Conservation (phyloP, 2,329 filamentous ascomycete genomes). For the Bimuria novae-zelandiae region DNA sequence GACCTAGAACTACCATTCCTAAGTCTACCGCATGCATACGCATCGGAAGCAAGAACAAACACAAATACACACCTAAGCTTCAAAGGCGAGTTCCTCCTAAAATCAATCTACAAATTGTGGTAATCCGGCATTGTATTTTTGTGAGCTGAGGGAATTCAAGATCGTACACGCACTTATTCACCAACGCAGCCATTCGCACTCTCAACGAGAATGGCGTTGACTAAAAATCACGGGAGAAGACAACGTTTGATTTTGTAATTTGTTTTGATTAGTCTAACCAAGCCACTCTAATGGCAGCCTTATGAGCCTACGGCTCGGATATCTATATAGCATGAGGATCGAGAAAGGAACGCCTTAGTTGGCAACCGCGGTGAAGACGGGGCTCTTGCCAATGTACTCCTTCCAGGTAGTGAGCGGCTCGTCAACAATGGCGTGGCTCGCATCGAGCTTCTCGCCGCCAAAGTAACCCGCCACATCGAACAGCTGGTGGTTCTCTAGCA, state of each 20-base stretch:
- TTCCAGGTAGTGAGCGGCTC: slow-evolving; percentile 14
- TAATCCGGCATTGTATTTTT: too few relatives aligned
- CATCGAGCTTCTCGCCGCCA: slow-evolving; percentile 11
- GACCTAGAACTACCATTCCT: too few relatives aligned
- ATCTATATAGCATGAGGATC: background rate
- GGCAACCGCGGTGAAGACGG: slow-evolving; percentile 2
- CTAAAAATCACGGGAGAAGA: too few relatives aligned
- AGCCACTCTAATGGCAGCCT: background rate
- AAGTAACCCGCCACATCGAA: slow-evolving; percentile 11
- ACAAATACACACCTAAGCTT: too few relatives aligned
- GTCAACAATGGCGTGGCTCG: slow-evolving; percentile 9
- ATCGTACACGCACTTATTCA: too few relatives aligned
- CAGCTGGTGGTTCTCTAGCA: slow-evolving; percentile 10
- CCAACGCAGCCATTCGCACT: too few relatives aligned
- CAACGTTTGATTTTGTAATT: background rate
- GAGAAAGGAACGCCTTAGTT: background rate
- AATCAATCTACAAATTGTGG: too few relatives aligned
- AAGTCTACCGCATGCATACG: too few relatives aligned
- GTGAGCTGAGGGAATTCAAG: too few relatives aligned
- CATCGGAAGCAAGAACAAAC: too few relatives aligned
- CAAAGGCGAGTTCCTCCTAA: too few relatives aligned
- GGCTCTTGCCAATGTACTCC: slow-evolving; percentile 10
- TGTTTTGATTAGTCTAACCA: background rate
- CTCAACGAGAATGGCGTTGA: too few relatives aligned
- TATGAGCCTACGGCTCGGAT: background rate